Evolutionary conservation across 2,329 filamentous ascomycete species (phyloP).

Genomic region (Xylaria sp.): DNA sequence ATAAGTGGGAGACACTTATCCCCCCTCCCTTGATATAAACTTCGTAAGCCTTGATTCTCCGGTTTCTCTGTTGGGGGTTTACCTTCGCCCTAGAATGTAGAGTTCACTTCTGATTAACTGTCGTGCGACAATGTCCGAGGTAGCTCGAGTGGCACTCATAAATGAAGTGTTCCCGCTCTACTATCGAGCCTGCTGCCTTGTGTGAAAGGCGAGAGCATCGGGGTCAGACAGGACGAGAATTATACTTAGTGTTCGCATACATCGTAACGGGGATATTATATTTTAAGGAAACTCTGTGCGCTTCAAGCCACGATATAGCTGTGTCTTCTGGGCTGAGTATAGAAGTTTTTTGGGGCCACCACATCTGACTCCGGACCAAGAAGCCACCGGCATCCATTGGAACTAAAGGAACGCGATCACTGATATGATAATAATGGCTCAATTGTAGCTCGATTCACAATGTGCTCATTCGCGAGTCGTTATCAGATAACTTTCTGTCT

Average conservation of each 20-base stretch:
- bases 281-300: background rate
- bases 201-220: background rate
- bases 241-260: background rate
- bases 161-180: background rate
- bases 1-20: no score
- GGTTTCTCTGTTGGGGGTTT: no score
- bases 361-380: no score
- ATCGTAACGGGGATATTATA: background rate
- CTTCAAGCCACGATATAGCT: background rate
- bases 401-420: background rate
- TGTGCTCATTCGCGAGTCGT: background rate
- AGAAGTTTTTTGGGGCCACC: background rate
- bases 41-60: no score
- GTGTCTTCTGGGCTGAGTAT: background rate
- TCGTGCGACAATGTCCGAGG: background rate
- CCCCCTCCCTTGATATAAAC: background rate
- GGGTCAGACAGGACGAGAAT: background rate
- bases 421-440: background rate
- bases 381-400: background rate
- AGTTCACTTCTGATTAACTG: background rate
- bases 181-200: background rate
- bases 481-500: background rate
- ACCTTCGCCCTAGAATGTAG: no score
- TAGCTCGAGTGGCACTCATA: background rate
- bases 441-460: background rate